Base-by-base conservation (phyloP, 2,329 filamentous ascomycete genomes). In the Monosporascus cannonballus region DNA sequence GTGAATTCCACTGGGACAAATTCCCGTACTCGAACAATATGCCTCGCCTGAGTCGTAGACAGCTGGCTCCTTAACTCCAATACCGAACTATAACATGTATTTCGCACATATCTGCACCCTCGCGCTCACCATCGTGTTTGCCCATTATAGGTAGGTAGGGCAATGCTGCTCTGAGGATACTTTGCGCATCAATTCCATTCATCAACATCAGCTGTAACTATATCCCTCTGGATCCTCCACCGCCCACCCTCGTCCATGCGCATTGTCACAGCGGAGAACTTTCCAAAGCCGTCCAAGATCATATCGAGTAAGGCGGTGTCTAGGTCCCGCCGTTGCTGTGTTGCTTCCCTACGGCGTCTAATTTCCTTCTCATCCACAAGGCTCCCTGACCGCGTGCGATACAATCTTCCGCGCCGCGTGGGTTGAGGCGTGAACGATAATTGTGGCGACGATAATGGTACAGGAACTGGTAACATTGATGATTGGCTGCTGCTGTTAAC, bases 201-300 rank as follows among this genome's bases (percentile, higher is more conserved):
- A 25, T 56, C 55, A 17, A 57, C 54, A 20, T 56, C 56, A 17
- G 11, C 17, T 1, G 27, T 7, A 9, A 41, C 53, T 27, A 24
- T 22, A 46, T 17, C 50, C 34, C 54, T 59, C 30, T 52, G 37
- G 49, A 75, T 71, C 55, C 73, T 67, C 73, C 72, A 76, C 41
- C 73, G 65, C 3, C 72, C 73, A 11, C 64, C 67, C 15, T 69
- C 62, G 47, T 75, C 70, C 57, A 65, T 60, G 30, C 55, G 54
- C 67, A 76, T 73, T 18, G 61, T 59, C 11, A 75, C 61, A 30
- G 53, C 49, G n/a, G 30, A 51, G 45, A 70, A 60, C 7, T 63
- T 61, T 6, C 64, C 64, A 6, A 75, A 69, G 2, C 69, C 72
- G 3, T 72, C 65, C 6, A 75, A 47, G 0, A 74, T 61, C 15